Evolutionary conservation across 2,329 filamentous ascomycete genomes (phyloP).

Genomic region (Clarireedia hainanense): DNA sequence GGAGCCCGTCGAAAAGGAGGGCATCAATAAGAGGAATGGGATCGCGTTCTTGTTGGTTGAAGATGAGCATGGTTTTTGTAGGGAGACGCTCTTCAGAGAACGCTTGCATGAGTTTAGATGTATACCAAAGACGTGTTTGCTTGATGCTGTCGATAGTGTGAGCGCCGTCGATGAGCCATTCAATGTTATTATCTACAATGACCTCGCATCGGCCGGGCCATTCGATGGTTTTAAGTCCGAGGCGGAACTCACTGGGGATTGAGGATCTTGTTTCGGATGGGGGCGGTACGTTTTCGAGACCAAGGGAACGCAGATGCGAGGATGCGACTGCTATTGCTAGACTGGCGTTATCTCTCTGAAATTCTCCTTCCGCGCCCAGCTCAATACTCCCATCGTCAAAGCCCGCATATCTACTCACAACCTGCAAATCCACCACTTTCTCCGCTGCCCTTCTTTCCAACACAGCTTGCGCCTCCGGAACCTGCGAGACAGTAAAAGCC

Average conservation of each 20-base stretch:
- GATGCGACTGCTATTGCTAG: conserved; percentile 49
- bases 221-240: conserved; percentile 64
- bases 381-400: conserved; percentile 37
- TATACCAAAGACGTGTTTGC: conserved; percentile 76
- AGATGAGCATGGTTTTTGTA: conserved; percentile 52
- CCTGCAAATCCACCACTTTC: conserved; percentile 14
- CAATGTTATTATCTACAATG: conserved; percentile 47
- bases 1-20: conserved; percentile 39
- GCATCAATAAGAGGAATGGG: conserved; percentile 55
- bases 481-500: conserved; percentile 56
- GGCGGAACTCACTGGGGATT: conserved; percentile 56
- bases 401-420: conserved; percentile 22
- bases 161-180: conserved; percentile 90
- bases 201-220: conserved; percentile 74
- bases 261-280: background rate
- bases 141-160: conserved; percentile 87
- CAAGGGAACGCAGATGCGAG: conserved; percentile 38
- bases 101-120: conserved; percentile 31
- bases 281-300: conserved; percentile 6
- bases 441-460: conserved; percentile 49
- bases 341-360: conserved; percentile 52
- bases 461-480: conserved; percentile 47
- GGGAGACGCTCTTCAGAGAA: background rate
- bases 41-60: conserved; percentile 88
- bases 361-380: conserved; percentile 44